A percentile compares a stretch with the other conserved stretches of the same genome.
Evolutionary conservation across 371 early-diverging fungal genomes (phyloP).

Genomic region (Coemansia sp.): DNA sequence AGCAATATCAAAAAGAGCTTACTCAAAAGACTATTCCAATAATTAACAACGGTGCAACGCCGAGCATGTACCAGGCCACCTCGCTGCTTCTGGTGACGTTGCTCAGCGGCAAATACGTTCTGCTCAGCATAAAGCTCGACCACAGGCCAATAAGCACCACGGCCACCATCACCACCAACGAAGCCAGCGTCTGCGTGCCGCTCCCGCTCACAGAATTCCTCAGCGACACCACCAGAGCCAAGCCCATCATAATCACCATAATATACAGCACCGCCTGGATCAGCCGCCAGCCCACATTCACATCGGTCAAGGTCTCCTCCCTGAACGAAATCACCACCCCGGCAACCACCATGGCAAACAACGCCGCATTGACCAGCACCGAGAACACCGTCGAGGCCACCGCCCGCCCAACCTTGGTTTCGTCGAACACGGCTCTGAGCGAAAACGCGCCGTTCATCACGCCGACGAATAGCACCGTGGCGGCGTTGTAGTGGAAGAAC

Average conservation of each 20-base stretch:
- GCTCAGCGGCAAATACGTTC: slow-evolving; percentile 20
- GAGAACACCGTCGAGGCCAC: neutral
- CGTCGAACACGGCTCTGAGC: neutral
- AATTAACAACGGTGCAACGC: slow-evolving; percentile 10
- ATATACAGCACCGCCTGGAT: slow-evolving; percentile 15
- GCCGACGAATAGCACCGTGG: slow-evolving; percentile 1
- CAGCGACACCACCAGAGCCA: neutral
- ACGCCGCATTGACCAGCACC: neutral
- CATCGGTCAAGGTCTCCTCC: neutral
- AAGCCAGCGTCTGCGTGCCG: neutral
- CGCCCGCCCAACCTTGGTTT: neutral
- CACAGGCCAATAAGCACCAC: slow-evolving; percentile 19
- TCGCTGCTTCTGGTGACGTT: slow-evolving; percentile 19
- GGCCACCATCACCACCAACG: neutral
- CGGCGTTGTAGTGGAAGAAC: slow-evolving; percentile 28
- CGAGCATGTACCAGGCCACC: slow-evolving; percentile 21
- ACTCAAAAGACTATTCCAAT: slow-evolving; percentile 6
- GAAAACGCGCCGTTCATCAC: slow-evolving; percentile 1
- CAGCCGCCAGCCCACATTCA: neutral
- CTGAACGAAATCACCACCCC: slow-evolving; percentile 15
- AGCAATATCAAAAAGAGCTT: neutral
- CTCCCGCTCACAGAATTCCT: neutral
- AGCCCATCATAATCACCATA: slow-evolving; percentile 1
- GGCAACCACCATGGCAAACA: slow-evolving; percentile 9
- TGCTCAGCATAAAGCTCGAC: slow-evolving; percentile 25